These are phyloP conservation scores for Fusarium marasasianum DNA, from an alignment of 2,329 filamentous ascomycete genomes.

Conservation along the genomic window DNA sequence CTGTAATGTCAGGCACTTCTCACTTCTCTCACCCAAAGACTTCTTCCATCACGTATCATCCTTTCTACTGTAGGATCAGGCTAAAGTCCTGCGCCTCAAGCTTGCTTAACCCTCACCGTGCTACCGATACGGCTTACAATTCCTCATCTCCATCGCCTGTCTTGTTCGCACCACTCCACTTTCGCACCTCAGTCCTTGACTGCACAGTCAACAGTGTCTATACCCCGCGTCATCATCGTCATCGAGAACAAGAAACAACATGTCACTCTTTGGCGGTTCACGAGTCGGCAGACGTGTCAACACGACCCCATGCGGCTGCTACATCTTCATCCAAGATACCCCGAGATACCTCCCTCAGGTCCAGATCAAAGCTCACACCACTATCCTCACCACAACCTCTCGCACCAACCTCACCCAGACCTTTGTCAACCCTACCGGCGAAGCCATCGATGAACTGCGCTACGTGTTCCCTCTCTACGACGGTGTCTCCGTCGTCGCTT, in stretches of 20 bases:
- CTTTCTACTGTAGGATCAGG: not conserved
- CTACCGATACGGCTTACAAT: too few species aligned
- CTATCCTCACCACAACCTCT: constrained; percentile 64
- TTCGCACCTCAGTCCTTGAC: not conserved
- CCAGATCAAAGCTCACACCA: constrained; percentile 66
- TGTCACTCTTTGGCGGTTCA: not conserved
- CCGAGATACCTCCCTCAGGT: constrained; percentile 66
- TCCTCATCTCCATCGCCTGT: not conserved
- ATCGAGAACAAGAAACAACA: not conserved
- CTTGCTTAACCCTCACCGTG: too few species aligned
- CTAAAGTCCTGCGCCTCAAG: not conserved
- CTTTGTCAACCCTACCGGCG: constrained; percentile 65
- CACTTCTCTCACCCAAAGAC: not conserved
- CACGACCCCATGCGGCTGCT: constrained; percentile 48
- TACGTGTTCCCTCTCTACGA: constrained; percentile 80
- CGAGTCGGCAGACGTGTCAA: too few species aligned
- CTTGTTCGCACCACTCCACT: not conserved
- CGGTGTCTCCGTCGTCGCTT: constrained; percentile 74
- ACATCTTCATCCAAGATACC: constrained; percentile 35
- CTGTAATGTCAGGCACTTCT: not conserved
- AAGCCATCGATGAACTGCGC: constrained; percentile 55
- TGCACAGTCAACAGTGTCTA: not conserved
- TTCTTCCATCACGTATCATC: not conserved
- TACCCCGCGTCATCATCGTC: not conserved
- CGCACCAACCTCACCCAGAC: constrained; percentile 62